These are phyloP conservation scores for Cinnamomum micranthum DNA, from an alignment of 164 flowering plant genomes.

Conservation along the genomic window DNA sequence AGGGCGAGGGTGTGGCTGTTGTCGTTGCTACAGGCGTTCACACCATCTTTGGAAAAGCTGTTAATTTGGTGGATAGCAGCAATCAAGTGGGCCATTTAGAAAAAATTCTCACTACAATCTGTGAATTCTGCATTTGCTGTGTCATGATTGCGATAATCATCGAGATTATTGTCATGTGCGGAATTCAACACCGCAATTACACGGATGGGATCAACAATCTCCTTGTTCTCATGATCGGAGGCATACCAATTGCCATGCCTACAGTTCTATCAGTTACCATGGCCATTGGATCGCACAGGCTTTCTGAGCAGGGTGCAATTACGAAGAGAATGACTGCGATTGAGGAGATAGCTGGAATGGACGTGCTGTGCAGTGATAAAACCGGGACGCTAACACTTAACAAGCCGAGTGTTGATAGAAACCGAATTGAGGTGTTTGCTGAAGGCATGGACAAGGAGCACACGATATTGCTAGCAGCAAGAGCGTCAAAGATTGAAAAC, in stretches of 20 bases:
- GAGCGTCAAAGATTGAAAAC: conserved; percentile 36
- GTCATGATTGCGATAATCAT: conserved; percentile 56
- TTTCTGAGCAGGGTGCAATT: conserved; percentile 72
- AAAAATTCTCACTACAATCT: conserved; percentile 51
- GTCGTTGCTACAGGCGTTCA: conserved; percentile 77
- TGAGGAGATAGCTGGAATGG: conserved; percentile 86
- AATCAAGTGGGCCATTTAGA: conserved; percentile 58
- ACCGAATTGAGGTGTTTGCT: conserved; percentile 29
- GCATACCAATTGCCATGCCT: conserved; percentile 84
- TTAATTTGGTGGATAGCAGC: conserved; percentile 70
- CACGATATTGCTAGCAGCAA: conserved; percentile 32
- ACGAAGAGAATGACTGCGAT: conserved; percentile 84
- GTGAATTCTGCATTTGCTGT: conserved; percentile 69
- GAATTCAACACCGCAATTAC: conserved; percentile 59
- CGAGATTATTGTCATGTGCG: conserved; percentile 69
- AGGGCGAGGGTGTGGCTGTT: conserved; percentile 74
- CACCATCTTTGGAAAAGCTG: conserved; percentile 76
- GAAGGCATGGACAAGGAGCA: conserved; percentile 35
- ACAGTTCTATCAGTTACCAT: conserved; percentile 78
- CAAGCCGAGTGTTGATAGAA: conserved; percentile 35
- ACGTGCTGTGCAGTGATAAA: conserved; percentile 41
- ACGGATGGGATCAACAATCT: conserved; percentile 71
- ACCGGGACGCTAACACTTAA: conserved; percentile 38
- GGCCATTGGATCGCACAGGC: conserved; percentile 84
- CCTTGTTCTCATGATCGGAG: conserved; percentile 73